These are phyloP conservation scores for Aspergillus alliaceus DNA, from an alignment of 2,329 filamentous ascomycete genomes.

Conservation along the genomic window DNA sequence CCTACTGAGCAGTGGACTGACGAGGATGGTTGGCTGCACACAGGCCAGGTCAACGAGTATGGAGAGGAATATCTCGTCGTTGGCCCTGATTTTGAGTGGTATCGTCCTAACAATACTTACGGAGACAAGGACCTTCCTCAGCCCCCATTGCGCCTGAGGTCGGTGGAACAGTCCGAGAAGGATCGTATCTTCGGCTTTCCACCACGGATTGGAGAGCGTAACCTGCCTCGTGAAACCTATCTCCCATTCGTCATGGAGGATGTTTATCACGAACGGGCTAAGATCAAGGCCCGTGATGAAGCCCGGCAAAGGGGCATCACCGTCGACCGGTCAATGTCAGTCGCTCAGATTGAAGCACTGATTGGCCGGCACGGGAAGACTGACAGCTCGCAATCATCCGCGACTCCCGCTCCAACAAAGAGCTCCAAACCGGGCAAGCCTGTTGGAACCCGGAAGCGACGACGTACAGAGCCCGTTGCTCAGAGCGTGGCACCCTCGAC, in stretches of 20 bases:
- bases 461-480: slow-evolving; percentile 8
- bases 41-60: slow-evolving; percentile 28
- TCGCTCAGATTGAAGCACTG: slow-evolving; percentile 19
- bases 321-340: slow-evolving; percentile 18
- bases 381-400: not conserved
- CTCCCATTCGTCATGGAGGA: slow-evolving; percentile 25
- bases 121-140: slow-evolving; percentile 24
- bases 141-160: slow-evolving; percentile 27
- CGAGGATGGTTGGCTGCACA: slow-evolving; percentile 31
- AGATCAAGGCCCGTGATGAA: slow-evolving; percentile 23
- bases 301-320: slow-evolving; percentile 20
- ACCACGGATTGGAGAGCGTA: slow-evolving; percentile 30
- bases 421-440: slow-evolving; percentile 1
- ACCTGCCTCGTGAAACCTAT: slow-evolving; percentile 23
- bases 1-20: slow-evolving; percentile 26
- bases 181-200: slow-evolving; percentile 34
- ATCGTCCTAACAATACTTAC: slow-evolving; percentile 28
- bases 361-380: slow-evolving; percentile 18
- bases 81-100: slow-evolving; percentile 23
- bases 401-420: not conserved
- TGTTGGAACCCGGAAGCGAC: slow-evolving; percentile 17
- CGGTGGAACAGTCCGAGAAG: slow-evolving; percentile 26
- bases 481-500: not conserved
- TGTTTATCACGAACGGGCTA: slow-evolving; percentile 21
- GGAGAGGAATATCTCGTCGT: slow-evolving; percentile 30